These are phyloP conservation scores for Leptographium procerum DNA, from an alignment of 2,329 filamentous ascomycete species.

Conservation along the genomic window DNA sequence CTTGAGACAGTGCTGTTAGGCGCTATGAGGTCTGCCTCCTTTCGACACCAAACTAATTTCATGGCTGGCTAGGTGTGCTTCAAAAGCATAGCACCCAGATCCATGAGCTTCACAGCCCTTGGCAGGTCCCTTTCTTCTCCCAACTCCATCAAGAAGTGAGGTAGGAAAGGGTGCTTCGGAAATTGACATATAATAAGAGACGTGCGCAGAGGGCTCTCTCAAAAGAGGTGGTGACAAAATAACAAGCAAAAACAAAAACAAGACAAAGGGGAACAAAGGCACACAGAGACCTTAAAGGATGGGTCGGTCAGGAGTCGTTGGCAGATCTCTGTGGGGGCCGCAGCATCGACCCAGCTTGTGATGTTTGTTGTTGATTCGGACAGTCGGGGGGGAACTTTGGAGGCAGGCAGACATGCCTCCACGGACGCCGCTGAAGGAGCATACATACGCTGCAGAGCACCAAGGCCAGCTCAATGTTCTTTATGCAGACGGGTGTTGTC, in stretches of 20 bases:
- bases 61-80: slow-evolving; percentile 21
- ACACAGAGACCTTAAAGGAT: background rate
- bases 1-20: background rate
- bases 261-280: background rate
- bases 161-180: slow-evolving; percentile 1
- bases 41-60: slow-evolving; percentile 7
- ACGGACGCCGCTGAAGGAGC: background rate
- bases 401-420: background rate
- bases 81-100: background rate
- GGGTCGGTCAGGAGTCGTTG: background rate
- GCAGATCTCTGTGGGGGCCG: slow-evolving; percentile 27
- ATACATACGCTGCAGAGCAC: background rate
- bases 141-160: background rate
- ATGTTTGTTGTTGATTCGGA: background rate
- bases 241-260: background rate
- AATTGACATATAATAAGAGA: slow-evolving; percentile 6
- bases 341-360: slow-evolving; percentile 39
- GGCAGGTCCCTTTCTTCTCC: slow-evolving; percentile 4
- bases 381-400: background rate
- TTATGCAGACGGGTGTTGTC: background rate
- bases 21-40: background rate
- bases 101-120: slow-evolving; percentile 6
- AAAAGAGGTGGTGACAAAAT: background rate
- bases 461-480: slow-evolving; percentile 6
- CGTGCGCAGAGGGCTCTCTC: background rate